A percentile compares a stretch with the other conserved stretches of the same genome.
These are phyloP conservation scores for Aspergillus ustus DNA, from an alignment of 2,329 filamentous ascomycete species.

Conservation along the genomic window DNA sequence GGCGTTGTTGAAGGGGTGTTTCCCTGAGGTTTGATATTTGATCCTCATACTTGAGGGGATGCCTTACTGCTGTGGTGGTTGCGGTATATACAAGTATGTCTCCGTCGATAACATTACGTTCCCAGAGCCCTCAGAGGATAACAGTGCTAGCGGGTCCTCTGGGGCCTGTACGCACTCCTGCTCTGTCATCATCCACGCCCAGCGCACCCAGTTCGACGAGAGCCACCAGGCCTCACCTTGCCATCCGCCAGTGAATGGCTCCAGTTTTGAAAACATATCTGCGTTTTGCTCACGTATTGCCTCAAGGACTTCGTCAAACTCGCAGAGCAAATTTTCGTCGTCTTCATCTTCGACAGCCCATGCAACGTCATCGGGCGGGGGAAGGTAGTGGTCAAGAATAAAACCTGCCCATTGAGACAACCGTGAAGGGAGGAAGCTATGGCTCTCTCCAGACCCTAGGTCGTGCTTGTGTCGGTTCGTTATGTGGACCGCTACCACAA, in stretches of 20 bases:
- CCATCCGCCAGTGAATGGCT: slow-evolving; percentile 26
- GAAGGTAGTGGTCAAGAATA: slow-evolving; percentile 39
- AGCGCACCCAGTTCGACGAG: slow-evolving; percentile 45
- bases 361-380: slow-evolving; percentile 35
- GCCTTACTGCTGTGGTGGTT: slow-evolving; percentile 6
- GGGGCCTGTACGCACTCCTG: slow-evolving; percentile 44
- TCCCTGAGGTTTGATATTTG: not conserved
- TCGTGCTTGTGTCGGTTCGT: slow-evolving; percentile 9
- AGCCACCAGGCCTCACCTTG: slow-evolving; percentile 41
- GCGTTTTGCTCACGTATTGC: slow-evolving; percentile 19
- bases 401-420: slow-evolving; percentile 43
- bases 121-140: slow-evolving; percentile 27
- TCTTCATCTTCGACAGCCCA: slow-evolving; percentile 37
- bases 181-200: slow-evolving; percentile 49
- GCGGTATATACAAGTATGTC: slow-evolving; percentile 44
- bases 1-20: not conserved
- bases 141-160: slow-evolving; percentile 39
- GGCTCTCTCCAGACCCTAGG: slow-evolving; percentile 12
- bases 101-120: slow-evolving; percentile 34
- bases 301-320: slow-evolving; percentile 31
- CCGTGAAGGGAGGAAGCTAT: slow-evolving; percentile 35
- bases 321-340: slow-evolving; percentile 28
- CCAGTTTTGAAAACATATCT: slow-evolving; percentile 21
- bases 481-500: slow-evolving; percentile 34
- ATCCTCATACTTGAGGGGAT: not conserved